Conservation (phyloP, 306 rosid species). For the Purshia tridentata region DNA sequence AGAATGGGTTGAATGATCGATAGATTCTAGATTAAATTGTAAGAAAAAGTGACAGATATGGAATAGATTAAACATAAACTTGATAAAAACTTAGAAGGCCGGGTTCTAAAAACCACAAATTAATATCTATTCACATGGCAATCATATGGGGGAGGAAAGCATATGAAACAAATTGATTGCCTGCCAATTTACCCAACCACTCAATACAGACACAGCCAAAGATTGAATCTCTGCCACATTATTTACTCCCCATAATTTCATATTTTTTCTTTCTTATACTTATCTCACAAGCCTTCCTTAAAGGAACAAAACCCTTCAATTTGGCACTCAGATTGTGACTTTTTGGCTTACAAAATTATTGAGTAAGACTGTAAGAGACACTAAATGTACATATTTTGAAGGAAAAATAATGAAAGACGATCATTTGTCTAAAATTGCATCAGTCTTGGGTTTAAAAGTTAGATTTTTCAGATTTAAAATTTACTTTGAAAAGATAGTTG, state of each 20-base stretch:
- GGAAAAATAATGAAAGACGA: neutral
- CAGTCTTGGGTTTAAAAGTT: too few relatives aligned
- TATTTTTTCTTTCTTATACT: neutral
- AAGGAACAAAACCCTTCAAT: conserved; percentile 4
- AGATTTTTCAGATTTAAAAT: too few relatives aligned
- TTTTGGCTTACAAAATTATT: conserved; percentile 14
- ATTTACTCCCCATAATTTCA: neutral
- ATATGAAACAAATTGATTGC: neutral
- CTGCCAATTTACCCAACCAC: neutral
- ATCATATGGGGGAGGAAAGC: neutral
- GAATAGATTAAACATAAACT: too few relatives aligned
- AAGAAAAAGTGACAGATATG: too few relatives aligned
- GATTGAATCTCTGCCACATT: neutral
- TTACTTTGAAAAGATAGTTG: too few relatives aligned
- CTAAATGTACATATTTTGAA: neutral
- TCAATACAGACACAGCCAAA: neutral
- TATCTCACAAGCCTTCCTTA: conserved; percentile 4
- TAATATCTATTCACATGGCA: neutral
- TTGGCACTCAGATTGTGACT: neutral
- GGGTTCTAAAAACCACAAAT: neutral
- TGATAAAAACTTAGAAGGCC: too few relatives aligned
- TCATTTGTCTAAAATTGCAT: too few relatives aligned
- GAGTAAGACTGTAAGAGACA: conserved; percentile 2
- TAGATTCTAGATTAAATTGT: too few relatives aligned
- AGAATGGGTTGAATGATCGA: neutral